Evolutionary conservation across 2,329 filamentous ascomycete species (phyloP), one percentile per base, ranked within the genome.

Genomic region (Dactylonectria estremocensis): DNA sequence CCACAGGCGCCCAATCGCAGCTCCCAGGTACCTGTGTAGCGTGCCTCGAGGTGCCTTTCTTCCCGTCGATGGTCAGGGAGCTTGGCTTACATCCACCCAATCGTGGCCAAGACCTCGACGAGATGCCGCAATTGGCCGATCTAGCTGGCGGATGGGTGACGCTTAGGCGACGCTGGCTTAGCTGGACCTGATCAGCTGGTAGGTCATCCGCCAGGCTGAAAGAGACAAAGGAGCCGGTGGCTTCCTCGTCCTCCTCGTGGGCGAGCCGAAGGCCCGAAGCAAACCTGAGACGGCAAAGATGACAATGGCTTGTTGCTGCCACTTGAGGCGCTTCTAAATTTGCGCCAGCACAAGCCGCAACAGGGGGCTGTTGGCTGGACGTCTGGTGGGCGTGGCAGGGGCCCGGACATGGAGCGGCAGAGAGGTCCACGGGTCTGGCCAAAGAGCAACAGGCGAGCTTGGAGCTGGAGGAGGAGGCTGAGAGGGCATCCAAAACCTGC

Each of bases 111-210:
- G 52, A 24, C 37, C 20, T 49, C 8, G 16, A 37, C 53, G 40
- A 50, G 53, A 57, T 40, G 40, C 62, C 62, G 28, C 62, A 54
- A 65, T 65, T 61, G 61, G 52, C 61, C 50, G 37, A 67, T 67
- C 61, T 57, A 35, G 62, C 43, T 55, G 16, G 45, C 52, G 24
- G 24, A 28, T 28, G 24, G 24, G 24, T 7, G 24, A 28, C 24
- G 24, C 24, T 28, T 28, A 7, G 7, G 24, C 24, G 24, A 28
- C 24, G 24, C 7, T 28, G 24, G 24, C 24, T 28, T 28, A 7
- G 24, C 24, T 28, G 49, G 49, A 46, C n/a, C 2, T 53, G 13
- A 22, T 28, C 16, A 61, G 48, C 58, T 53, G 20, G 48, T 56
- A 45, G 43, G 56, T 18, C 56, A 48, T 10, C 14, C 48, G 28